Base-by-base conservation (phyloP, 495 filamentous ascomycete genomes). In the Xylaria cubensis region DNA sequence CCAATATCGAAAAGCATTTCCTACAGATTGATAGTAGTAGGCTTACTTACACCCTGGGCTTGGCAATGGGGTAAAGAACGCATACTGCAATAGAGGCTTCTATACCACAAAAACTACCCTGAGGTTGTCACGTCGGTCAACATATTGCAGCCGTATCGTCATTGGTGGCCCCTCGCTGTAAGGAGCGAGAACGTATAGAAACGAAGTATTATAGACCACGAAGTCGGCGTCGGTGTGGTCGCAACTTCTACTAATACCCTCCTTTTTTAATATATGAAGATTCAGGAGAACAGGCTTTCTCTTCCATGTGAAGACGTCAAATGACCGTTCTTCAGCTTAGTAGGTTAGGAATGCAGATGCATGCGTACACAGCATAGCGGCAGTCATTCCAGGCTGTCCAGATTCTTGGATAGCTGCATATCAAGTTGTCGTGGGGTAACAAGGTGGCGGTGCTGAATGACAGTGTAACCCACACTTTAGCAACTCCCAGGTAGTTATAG, bases 371-470 rank as follows among this genome's bases (percentile, higher is more conserved):
- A 64, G 29, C 21, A 64, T 62, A 8, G 59, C 10, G 36, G 59
- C 8, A 62, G 21, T 64, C 61, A 64, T n/a, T 29, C 19, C 39
- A 64, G 21, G n/a, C 61, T 17, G n/a, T n/a, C 61, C 42, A 4
- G 29, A 34, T 69, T 69, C 55, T 26, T 50, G 67, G 53, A 69
- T 69, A 61, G 39, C 53, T 69, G 67, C 67, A 61, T 46, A 59
- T 48, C 41, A 24, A 24, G 39, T 36, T 34, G 56, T 48, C 50
- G 39, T 69, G 53, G 67, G 67, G 53, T 69, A 69, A 48, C 53
- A 62, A 36, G 26, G 6, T 61, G 34, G 58, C 39, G 58, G 19
- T 13, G 58, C 21, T 66, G 66, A 41, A 46, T 69, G 36, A 61
- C 39, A 50, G 21, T 69, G 67, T 62, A 69, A 61, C 67, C 67